Conservation (phyloP, 352 stramenopile species). For the Pythium phragmiticola region DNA sequence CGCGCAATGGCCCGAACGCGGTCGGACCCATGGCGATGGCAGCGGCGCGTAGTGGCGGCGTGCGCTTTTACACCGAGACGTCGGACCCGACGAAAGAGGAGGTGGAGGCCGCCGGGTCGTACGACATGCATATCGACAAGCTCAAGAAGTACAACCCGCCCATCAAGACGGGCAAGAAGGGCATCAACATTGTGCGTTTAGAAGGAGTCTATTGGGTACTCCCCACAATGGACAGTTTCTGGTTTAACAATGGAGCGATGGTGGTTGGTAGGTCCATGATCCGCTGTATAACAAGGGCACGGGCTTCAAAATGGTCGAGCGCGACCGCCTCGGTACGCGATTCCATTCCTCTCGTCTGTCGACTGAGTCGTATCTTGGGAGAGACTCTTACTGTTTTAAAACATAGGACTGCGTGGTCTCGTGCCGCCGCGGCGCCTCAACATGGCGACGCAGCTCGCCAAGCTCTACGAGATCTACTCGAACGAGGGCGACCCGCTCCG, state of each 20-base stretch:
- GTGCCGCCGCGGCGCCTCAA: conserved; percentile 74
- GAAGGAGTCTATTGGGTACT: not conserved
- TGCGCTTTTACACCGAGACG: conserved; percentile 28
- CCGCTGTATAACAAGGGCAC: conserved; percentile 90
- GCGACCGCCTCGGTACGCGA: conserved; percentile 71
- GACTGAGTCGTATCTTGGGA: not conserved
- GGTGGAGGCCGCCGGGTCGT: conserved; percentile 37
- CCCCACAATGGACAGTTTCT: too few relatives aligned
- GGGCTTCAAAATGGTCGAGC: conserved; percentile 81
- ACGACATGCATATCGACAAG: conserved; percentile 51
- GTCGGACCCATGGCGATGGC: too few relatives aligned
- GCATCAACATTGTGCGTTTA: conserved; percentile 65
- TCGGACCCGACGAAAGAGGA: conserved; percentile 46
- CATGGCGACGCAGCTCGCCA: conserved; percentile 70
- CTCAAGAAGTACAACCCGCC: conserved; percentile 82
- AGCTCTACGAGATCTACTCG: conserved; percentile 72
- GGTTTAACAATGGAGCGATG: not conserved
- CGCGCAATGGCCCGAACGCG: conserved; percentile 16
- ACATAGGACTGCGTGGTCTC: conserved; percentile 71
- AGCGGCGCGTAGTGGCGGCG: not conserved
- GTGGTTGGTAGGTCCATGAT: conserved; percentile 52
- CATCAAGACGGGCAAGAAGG: conserved; percentile 71
- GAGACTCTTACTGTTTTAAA: not conserved
- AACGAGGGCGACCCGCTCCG: conserved; percentile 77
- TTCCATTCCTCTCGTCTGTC: not conserved